phyloP scores from a whole-genome alignment of 495 filamentous ascomycete genomes.

The Penicillium fimorum region DNA sequence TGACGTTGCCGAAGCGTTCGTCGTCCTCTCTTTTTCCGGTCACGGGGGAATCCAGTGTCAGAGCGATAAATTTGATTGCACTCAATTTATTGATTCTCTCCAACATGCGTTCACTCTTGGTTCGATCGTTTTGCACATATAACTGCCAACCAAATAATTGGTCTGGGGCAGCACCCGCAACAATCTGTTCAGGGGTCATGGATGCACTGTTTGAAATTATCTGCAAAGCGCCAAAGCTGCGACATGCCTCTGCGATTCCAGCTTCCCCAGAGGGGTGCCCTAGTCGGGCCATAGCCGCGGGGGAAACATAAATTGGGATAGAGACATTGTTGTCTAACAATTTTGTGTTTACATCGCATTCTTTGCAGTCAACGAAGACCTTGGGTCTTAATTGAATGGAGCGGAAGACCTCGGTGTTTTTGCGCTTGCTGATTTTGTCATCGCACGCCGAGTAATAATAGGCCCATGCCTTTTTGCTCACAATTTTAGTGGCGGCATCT shows the following conservation, averaged over 20 bases:
- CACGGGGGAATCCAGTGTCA: slow-evolving; percentile 85
- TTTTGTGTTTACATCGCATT: slow-evolving; percentile 64
- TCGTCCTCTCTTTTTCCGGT: slow-evolving; percentile 88
- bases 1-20: slow-evolving; percentile 56
- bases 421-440: slow-evolving; percentile 71
- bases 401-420: slow-evolving; percentile 75
- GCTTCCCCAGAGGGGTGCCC: slow-evolving; percentile 82
- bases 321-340: slow-evolving; percentile 65
- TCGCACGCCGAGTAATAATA: slow-evolving; percentile 90
- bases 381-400: slow-evolving; percentile 80
- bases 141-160: slow-evolving; percentile 90
- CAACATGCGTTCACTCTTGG: slow-evolving; percentile 78
- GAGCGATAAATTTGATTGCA: slow-evolving; percentile 70
- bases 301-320: slow-evolving; percentile 78
- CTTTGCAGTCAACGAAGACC: slow-evolving; percentile 77
- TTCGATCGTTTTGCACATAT: slow-evolving; percentile 77
- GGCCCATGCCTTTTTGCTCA: slow-evolving; percentile 80
- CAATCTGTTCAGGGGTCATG: slow-evolving; percentile 83
- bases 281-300: slow-evolving; percentile 86
- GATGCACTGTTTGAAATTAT: slow-evolving; percentile 85
- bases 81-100: slow-evolving; percentile 66
- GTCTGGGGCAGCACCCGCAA: slow-evolving; percentile 58
- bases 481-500: slow-evolving; percentile 18
- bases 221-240: slow-evolving; percentile 71
- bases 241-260: slow-evolving; percentile 81